Base-by-base conservation (phyloP, 306 rosid species). In the Carpinus viminea region DNA sequence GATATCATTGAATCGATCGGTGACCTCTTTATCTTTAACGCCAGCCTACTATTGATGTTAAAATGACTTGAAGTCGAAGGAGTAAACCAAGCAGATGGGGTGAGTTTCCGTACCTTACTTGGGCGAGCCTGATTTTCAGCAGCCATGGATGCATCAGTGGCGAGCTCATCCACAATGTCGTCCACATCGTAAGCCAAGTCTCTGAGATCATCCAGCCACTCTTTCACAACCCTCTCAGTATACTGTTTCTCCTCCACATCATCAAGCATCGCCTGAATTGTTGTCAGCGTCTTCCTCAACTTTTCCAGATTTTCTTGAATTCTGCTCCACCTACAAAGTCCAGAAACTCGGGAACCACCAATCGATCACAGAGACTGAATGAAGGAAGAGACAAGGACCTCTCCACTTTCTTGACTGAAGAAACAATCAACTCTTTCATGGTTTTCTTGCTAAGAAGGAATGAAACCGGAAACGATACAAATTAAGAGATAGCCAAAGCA, bases 211-310 rank as follows among this genome's bases (percentile, higher is more conserved):
- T 45, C 74, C 8, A 78, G 62, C 83, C 86, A 83, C 74, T 68
- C 50, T 34, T 64, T 64, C 0, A 76, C 16, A 6, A 54, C 68
- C 2, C 12, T 54, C 26, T 79, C 3, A 0, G 79, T 55, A 57
- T 62, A 12, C 10, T 83, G 87, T 74, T 56, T 47, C 68, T 54
- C 78, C 73, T 79, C 88, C 3, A 73, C 87, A 64, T 83, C 84
- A 62, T 72, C 83, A 24, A 83, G 86, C 1, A 73, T 55, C 2
- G 78, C 78, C 68, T 65, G 47, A 80, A 72, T 79, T 55, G 72
- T 13, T 15, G 72, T 20, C 13, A 78, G 51, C 4, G 3, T n/a
- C 68, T 73, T 74, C 5, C 0, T 24, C 36, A 13, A 59, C 65
- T 24, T 59, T 3, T 59, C 34, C 65, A 59, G 36, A 11, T 24